phyloP scores from a whole-genome alignment of 2,329 filamentous ascomycete species.

The Phyllachora maydis region DNA sequence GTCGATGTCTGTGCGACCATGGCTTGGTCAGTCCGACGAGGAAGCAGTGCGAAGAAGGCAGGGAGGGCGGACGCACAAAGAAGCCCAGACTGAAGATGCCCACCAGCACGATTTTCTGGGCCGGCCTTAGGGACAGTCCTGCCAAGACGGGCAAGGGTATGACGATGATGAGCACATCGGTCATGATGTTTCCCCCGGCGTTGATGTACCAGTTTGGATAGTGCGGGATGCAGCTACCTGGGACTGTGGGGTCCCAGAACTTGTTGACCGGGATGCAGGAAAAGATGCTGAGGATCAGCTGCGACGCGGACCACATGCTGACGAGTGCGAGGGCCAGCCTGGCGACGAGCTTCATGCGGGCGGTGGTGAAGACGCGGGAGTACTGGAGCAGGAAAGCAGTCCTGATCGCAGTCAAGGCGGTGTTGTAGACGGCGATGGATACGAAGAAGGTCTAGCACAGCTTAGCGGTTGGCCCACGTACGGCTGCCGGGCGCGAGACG shows the following conservation, averaged over 20 bases:
- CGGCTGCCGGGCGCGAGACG: neutral
- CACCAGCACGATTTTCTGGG: slow-evolving; percentile 12
- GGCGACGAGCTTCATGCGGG: slow-evolving; percentile 11
- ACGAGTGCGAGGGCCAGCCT: slow-evolving; percentile 11
- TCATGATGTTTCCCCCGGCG: slow-evolving; percentile 15
- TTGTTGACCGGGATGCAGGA: slow-evolving; percentile 13
- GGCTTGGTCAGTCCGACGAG: slow-evolving; percentile 1
- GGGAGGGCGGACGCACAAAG: slow-evolving; percentile 10
- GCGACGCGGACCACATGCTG: slow-evolving; percentile 14
- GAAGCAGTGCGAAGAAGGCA: neutral
- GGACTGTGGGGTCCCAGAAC: slow-evolving; percentile 12
- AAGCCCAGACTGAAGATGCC: slow-evolving; percentile 17
- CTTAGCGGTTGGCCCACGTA: neutral
- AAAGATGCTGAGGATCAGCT: slow-evolving; percentile 14
- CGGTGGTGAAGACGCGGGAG: slow-evolving; percentile 14
- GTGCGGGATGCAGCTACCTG: slow-evolving; percentile 12
- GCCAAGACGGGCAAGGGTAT: slow-evolving; percentile 14
- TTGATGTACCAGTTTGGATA: slow-evolving; percentile 15
- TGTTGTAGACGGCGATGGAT: slow-evolving; percentile 16
- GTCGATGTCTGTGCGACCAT: slow-evolving; percentile 11
- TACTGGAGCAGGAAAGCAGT: slow-evolving; percentile 17
- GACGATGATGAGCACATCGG: slow-evolving; percentile 14
- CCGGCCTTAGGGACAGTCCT: slow-evolving; percentile 12
- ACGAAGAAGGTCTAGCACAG: slow-evolving; percentile 13
- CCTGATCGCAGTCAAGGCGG: slow-evolving; percentile 13